These are phyloP conservation scores for Hanseniaspora sp. DNA, from an alignment of 1,139 yeast genomes.

Conservation along the genomic window DNA sequence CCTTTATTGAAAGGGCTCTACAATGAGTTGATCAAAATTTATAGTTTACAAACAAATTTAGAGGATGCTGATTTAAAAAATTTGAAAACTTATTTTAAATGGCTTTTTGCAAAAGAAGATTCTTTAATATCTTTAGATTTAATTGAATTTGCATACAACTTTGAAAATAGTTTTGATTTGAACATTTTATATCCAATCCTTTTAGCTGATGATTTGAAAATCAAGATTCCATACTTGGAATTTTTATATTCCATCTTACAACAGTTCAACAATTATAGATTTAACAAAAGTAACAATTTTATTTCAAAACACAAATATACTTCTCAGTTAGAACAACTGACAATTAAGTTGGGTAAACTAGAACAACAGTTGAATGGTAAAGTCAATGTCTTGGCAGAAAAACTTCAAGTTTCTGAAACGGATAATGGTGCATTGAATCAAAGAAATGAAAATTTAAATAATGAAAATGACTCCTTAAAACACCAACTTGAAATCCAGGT, in stretches of 20 bases:
- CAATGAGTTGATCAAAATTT: constrained; percentile 56
- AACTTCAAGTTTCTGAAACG: constrained; percentile 20
- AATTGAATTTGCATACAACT: constrained; percentile 23
- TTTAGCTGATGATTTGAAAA: constrained; percentile 72
- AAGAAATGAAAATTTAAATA: constrained; percentile 17
- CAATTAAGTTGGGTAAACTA: neutral
- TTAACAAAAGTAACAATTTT: constrained; percentile 33
- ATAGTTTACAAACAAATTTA: neutral
- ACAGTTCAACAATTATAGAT: constrained; percentile 48
- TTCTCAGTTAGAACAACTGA: constrained; percentile 2
- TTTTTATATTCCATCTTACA: constrained; percentile 71
- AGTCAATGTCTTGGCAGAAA: constrained; percentile 14
- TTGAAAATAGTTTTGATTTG: constrained; percentile 52
- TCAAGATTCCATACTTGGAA: constrained; percentile 82
- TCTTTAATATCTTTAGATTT: constrained; percentile 26
- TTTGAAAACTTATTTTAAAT: constrained; percentile 6
- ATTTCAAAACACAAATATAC: constrained; percentile 29
- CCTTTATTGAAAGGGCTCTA: constrained; percentile 75
- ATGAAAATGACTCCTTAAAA: constrained; percentile 20
- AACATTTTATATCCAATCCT: constrained; percentile 73
- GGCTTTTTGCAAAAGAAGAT: constrained; percentile 17
- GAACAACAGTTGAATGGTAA: constrained; percentile 11
- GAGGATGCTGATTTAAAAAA: constrained; percentile 6
- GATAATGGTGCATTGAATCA: constrained; percentile 19
- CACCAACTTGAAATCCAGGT: constrained; percentile 21